These are phyloP conservation scores for Phytopythium boreale DNA, from an alignment of 352 stramenopile genomes.

Conservation along the genomic window DNA sequence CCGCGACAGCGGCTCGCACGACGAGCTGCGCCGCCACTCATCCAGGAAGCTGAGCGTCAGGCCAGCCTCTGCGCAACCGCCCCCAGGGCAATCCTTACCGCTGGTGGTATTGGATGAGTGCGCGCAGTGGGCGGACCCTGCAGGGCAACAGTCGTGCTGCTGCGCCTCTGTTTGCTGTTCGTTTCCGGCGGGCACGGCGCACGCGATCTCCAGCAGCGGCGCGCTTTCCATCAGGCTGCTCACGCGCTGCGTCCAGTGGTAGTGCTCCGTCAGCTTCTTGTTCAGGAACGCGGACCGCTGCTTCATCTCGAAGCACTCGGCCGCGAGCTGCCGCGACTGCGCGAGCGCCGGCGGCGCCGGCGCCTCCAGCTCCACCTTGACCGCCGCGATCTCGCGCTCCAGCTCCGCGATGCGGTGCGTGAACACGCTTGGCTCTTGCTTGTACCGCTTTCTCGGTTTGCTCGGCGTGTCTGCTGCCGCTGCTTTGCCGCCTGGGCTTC, in stretches of 20 bases:
- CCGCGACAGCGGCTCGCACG: conserved; percentile 17
- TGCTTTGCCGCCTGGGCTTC: background rate
- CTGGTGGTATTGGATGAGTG: background rate
- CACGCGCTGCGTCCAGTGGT: conserved; percentile 41
- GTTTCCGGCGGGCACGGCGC: background rate
- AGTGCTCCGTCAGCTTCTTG: conserved; percentile 48
- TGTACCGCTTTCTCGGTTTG: background rate
- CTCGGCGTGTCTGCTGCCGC: background rate
- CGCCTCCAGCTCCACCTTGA: background rate
- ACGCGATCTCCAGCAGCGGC: conserved; percentile 39
- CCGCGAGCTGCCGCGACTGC: background rate
- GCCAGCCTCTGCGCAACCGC: background rate
- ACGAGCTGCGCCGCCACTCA: conserved; percentile 18
- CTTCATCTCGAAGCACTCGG: conserved; percentile 34
- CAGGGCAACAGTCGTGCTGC: background rate
- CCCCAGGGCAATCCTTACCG: background rate
- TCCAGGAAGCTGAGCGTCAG: conserved; percentile 19
- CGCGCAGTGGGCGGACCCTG: background rate
- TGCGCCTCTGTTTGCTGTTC: too few relatives aligned
- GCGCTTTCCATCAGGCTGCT: conserved; percentile 46
- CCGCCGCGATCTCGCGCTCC: background rate
- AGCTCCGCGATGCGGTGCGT: background rate
- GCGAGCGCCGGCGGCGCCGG: background rate
- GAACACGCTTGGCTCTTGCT: background rate
- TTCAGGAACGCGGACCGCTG: conserved; percentile 29